These are phyloP conservation scores for Lentinula guzmanii DNA, from an alignment of 768 basidiomycete genomes.

Conservation along the genomic window DNA sequence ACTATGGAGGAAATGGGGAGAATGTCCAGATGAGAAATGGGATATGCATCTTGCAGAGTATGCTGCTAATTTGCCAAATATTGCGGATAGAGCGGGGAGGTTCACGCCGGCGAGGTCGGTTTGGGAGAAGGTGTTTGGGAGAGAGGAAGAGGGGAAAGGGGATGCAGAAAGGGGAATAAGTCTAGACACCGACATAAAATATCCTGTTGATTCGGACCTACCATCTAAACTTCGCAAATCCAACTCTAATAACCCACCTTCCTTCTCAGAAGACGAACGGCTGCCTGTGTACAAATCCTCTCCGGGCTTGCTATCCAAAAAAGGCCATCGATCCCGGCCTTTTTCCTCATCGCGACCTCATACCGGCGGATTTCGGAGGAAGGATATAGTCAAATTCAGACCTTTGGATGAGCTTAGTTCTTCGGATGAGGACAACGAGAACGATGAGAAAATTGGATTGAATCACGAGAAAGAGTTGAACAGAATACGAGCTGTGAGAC, in stretches of 20 bases:
- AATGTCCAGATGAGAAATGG: slow-evolving; percentile 75
- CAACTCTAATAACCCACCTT: slow-evolving; percentile 13
- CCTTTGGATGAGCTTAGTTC: slow-evolving; percentile 20
- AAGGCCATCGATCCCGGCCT: slow-evolving; percentile 6
- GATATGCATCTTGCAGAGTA: slow-evolving; percentile 61
- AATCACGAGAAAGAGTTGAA: slow-evolving; percentile 38
- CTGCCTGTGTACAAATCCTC: slow-evolving; percentile 14
- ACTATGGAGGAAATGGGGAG: slow-evolving; percentile 49
- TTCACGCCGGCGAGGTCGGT: slow-evolving; percentile 49
- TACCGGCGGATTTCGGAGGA: slow-evolving; percentile 12
- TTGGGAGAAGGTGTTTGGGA: slow-evolving; percentile 44
- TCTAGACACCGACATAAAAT: slow-evolving; percentile 13
- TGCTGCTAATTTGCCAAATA: slow-evolving; percentile 45
- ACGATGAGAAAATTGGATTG: slow-evolving; percentile 7
- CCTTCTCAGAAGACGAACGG: not conserved
- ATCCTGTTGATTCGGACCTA: slow-evolving; percentile 1
- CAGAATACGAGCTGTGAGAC: slow-evolving; percentile 25
- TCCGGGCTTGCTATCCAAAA: slow-evolving; percentile 14
- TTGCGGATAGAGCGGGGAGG: slow-evolving; percentile 47
- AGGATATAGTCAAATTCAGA: slow-evolving; percentile 20
- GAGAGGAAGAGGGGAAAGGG: not conserved
- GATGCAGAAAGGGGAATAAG: slow-evolving; percentile 15
- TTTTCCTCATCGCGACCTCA: not conserved
- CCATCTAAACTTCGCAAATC: slow-evolving; percentile 7
- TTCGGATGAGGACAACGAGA: slow-evolving; percentile 27